phyloP scores from a whole-genome alignment of 495 filamentous ascomycete species.

The Podospora pseudopauciseta region DNA sequence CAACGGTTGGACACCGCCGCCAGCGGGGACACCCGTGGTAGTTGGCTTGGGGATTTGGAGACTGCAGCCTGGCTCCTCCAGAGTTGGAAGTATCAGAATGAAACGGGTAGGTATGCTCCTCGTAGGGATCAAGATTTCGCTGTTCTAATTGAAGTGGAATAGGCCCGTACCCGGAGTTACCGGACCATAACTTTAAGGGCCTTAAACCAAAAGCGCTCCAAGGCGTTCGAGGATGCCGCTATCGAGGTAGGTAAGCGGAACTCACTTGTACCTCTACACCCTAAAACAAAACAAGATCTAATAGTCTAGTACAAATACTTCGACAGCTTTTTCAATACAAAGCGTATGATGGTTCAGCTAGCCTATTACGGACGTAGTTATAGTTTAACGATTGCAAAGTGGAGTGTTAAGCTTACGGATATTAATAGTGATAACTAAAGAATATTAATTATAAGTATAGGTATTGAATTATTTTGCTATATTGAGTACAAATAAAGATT shows the following conservation, averaged over 20 bases:
- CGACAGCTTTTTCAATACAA: not conserved
- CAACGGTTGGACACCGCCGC: not conserved
- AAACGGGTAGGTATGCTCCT: not conserved
- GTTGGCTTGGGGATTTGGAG: constrained; percentile 1
- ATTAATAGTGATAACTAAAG: not conserved
- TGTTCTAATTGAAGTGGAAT: not conserved
- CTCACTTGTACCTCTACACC: not conserved
- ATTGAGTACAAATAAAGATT: not conserved
- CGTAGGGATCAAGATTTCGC: too few relatives aligned
- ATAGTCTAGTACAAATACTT: not conserved
- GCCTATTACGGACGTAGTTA: not conserved
- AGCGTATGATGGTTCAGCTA: not conserved
- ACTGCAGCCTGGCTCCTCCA: not conserved
- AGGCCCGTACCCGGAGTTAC: not conserved
- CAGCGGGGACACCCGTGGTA: not conserved
- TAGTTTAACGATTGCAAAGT: not conserved
- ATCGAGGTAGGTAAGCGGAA: not conserved
- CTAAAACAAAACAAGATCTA: not conserved
- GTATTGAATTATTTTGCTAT: not conserved
- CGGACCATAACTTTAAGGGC: not conserved
- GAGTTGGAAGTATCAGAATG: constrained; percentile 3
- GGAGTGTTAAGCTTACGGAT: not conserved
- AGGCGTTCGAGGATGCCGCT: not conserved
- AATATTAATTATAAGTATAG: not conserved
- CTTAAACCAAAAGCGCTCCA: not conserved